These are phyloP conservation scores for Alectoria sarmentosa DNA, from an alignment of 495 filamentous ascomycete species.

Conservation along the genomic window DNA sequence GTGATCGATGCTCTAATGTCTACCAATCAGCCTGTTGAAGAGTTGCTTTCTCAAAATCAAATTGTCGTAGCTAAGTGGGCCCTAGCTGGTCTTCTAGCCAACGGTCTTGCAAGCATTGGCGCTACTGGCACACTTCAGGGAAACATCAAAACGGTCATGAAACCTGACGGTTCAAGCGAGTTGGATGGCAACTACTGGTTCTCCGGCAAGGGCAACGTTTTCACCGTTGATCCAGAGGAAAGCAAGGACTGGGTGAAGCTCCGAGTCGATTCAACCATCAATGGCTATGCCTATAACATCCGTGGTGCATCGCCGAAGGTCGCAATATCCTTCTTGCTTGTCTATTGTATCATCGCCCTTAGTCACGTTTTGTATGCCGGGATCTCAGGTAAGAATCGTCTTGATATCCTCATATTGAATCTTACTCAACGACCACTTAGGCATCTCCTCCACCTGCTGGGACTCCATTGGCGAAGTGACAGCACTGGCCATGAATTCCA, in stretches of 20 bases:
- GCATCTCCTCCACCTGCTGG: constrained; percentile 23
- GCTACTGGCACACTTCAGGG: constrained; percentile 18
- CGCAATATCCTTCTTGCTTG: constrained; percentile 17
- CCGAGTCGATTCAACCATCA: constrained; percentile 14
- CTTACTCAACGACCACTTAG: constrained; percentile 8
- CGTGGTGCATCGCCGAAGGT: constrained; percentile 17
- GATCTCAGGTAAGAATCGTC: constrained; percentile 14
- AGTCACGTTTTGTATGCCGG: constrained; percentile 19
- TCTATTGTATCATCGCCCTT: constrained; percentile 15
- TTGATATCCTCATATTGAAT: background rate
- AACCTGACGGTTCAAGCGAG: background rate
- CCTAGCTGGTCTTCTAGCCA: constrained; percentile 7
- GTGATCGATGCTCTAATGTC: constrained; percentile 14
- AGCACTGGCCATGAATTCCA: constrained; percentile 23
- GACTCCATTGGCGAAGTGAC: constrained; percentile 25
- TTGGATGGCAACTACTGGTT: constrained; percentile 21
- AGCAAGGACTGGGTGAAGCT: constrained; percentile 23
- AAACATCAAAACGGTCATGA: constrained; percentile 6
- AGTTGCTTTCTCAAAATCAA: background rate
- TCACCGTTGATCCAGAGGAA: constrained; percentile 17
- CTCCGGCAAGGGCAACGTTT: constrained; percentile 18
- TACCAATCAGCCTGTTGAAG: background rate
- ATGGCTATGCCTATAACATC: constrained; percentile 24
- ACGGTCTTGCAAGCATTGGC: constrained; percentile 19
- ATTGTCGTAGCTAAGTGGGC: background rate